Base-by-base conservation (phyloP, 2,329 filamentous ascomycete species). In the Decorospora gaudefroyi region DNA sequence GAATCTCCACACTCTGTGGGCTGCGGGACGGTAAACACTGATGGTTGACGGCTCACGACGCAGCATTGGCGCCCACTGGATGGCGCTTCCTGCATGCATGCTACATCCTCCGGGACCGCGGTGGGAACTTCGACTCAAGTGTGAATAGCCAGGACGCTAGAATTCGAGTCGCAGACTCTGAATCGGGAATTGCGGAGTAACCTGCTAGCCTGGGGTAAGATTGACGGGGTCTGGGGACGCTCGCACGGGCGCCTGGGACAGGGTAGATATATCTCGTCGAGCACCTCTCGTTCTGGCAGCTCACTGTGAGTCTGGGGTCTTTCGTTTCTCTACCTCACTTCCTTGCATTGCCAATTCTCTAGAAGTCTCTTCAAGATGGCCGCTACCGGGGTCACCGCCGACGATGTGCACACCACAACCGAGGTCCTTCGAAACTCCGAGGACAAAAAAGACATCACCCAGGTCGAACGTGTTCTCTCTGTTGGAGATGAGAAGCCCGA, bases 381-480 rank as follows among this genome's bases (percentile, higher is more conserved):
- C n/a, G 27, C 26, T 26, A 28, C 38, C 16, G 53, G 39, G 44
- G 42, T 39, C 25, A 58, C 51, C 30, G 32, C 50, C 12, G 58
- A 60, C 23, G 54, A 42, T 15, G 55, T 53, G 6, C 23, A 56
- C 27, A 21, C 43, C 34, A 42, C 59, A 11, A 53, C 59, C 13
- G 53, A 59, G 22, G 51, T 38, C 16, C 29, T 49, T 17, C 39
- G 52, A n/a, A 46, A 49, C 33, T 26, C 47, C 31, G 34, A 36
- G 22, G 46, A 60, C 9, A 67, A 67, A 51, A 55, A 63, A 34
- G 65, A 68, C 32, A 64, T 73, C 45, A 63, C 68, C 5, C 72
- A 78, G 42, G 71, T 82, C 42, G 78, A 81, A 66, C 69, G 72
- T 17, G 74, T 77, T 4, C 47, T 76, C 36, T 79, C 76, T 1